Conservation (phyloP, 192 early-diverging fungal genomes). For the Radiomyces spectabilis region DNA sequence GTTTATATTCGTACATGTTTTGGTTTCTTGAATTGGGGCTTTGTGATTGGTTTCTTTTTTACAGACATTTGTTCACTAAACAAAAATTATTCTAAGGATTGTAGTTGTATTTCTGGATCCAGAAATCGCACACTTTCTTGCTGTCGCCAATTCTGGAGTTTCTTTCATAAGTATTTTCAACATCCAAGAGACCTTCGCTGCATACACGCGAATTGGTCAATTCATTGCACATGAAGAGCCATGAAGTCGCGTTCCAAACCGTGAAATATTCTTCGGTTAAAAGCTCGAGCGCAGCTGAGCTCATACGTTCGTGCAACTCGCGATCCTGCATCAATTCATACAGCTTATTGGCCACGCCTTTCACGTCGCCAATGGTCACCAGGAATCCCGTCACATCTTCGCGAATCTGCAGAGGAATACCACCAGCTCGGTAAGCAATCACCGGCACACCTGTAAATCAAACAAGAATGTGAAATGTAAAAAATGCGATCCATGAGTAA, state of each 20-base stretch:
- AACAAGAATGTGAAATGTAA: neutral
- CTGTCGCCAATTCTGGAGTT: constrained; percentile 22
- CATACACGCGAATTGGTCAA: constrained; percentile 26
- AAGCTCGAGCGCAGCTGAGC: constrained; percentile 21
- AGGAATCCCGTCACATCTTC: constrained; percentile 63
- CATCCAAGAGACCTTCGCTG: constrained; percentile 12
- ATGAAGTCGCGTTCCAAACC: constrained; percentile 62
- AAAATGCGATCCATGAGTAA: neutral
- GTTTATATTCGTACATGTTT: neutral
- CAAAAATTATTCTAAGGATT: neutral
- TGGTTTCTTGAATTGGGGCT: too few species aligned
- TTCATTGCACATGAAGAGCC: constrained; percentile 62
- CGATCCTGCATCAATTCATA: constrained; percentile 49
- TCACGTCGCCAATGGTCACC: constrained; percentile 51
- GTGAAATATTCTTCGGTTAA: constrained; percentile 66
- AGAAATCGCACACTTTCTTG: constrained; percentile 35
- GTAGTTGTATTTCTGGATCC: constrained; percentile 24
- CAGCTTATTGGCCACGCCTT: constrained; percentile 53
- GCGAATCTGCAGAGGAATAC: constrained; percentile 77
- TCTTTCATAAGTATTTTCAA: constrained; percentile 4
- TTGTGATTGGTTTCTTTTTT: too few species aligned
- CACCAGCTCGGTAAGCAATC: constrained; percentile 53
- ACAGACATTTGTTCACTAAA: too few species aligned
- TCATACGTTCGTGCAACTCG: constrained; percentile 39
- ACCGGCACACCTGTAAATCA: constrained; percentile 44